Percentiles rank a stretch among this genome's conserved stretches.
Conservation (phyloP, 2,329 filamentous ascomycete genomes). For the Cytospora piceicola region DNA sequence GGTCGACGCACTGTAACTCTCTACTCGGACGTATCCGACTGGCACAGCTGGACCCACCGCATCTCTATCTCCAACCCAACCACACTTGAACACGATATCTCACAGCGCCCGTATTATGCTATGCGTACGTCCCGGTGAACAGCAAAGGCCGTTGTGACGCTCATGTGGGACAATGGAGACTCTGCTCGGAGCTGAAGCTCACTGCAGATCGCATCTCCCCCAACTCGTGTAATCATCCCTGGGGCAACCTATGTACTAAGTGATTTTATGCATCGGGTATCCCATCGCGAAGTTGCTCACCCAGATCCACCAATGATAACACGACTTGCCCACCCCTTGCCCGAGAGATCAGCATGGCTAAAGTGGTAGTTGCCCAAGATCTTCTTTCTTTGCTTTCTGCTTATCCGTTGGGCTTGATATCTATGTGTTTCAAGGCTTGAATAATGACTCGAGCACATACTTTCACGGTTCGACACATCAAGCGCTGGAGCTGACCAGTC, state of each 20-base stretch:
- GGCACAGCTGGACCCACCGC: slow-evolving; percentile 6
- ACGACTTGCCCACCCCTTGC: background rate
- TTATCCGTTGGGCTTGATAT: background rate
- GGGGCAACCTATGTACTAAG: background rate
- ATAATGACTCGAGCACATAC: background rate
- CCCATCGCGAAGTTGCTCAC: background rate
- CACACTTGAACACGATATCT: slow-evolving; percentile 21
- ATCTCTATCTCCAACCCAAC: slow-evolving; percentile 9
- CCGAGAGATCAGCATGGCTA: background rate
- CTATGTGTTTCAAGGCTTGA: background rate
- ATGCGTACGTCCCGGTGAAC: slow-evolving; percentile 10
- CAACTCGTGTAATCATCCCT: background rate
- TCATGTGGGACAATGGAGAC: slow-evolving; percentile 6
- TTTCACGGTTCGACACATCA: background rate
- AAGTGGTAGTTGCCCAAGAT: background rate
- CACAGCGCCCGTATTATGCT: slow-evolving; percentile 4
- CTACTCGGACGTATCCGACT: background rate
- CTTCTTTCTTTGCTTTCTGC: background rate
- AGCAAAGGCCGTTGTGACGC: background rate
- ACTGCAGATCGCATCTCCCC: background rate
- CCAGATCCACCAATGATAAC: background rate
- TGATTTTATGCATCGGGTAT: background rate
- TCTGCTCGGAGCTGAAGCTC: background rate
- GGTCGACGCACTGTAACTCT: background rate
- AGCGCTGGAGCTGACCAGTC: too few species aligned